Conservation (phyloP, 1,284 basidiomycete species). For the Heliocybe sulcata region DNA sequence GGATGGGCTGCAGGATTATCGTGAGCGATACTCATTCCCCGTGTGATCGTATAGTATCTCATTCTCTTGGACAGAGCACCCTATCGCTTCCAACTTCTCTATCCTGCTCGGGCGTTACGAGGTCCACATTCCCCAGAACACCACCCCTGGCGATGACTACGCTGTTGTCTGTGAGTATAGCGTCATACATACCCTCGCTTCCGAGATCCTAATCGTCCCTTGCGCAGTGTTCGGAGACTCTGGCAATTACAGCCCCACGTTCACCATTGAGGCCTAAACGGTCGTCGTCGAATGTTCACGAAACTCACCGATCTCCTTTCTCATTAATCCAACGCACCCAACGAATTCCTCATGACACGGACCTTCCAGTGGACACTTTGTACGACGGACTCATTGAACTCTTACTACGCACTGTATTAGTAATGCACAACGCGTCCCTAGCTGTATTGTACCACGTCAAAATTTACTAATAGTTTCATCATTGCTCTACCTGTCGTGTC, state of each 20-base stretch:
- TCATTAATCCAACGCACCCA: background rate
- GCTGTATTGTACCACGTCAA: background rate
- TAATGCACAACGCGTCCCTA: background rate
- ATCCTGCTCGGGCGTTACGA: conserved; percentile 23
- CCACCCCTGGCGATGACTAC: conserved; percentile 25
- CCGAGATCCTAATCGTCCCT: background rate
- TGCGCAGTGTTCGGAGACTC: conserved; percentile 1
- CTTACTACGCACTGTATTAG: background rate
- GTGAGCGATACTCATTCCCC: background rate
- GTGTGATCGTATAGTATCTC: background rate
- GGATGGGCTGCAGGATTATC: background rate
- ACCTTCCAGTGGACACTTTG: background rate
- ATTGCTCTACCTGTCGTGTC: background rate
- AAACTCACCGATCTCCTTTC: too few species aligned
- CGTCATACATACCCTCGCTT: background rate
- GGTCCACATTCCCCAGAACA: conserved; percentile 27
- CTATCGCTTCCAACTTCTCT: conserved; percentile 25
- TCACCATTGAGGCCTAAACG: background rate
- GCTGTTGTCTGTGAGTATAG: conserved; percentile 20
- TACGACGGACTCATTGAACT: background rate
- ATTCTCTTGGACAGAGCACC: conserved; percentile 8
- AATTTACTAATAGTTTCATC: background rate
- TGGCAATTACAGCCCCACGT: background rate
- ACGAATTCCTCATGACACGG: background rate
- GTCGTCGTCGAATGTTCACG: background rate